phyloP scores from a whole-genome alignment of 2,329 filamentous ascomycete species.

The Cercospora sesami region DNA sequence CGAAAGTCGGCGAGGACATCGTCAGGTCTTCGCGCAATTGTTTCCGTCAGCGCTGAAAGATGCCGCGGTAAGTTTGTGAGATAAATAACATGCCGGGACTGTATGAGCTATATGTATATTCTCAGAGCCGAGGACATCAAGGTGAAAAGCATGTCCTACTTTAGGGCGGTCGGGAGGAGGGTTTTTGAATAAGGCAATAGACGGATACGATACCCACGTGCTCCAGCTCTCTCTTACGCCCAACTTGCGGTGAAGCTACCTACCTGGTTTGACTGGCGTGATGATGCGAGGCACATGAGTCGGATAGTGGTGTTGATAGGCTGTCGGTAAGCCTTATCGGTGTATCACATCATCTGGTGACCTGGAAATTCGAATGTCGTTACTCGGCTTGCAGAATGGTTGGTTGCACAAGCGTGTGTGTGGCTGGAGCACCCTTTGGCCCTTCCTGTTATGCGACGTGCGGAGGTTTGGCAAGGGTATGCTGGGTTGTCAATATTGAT shows the following conservation, averaged over 20 bases:
- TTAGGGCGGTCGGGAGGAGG: background rate
- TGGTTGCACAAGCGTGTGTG: background rate
- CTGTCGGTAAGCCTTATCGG: background rate
- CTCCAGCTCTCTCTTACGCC: background rate
- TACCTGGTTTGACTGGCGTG: background rate
- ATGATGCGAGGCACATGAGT: background rate
- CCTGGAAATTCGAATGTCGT: background rate
- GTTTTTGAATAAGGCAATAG: background rate
- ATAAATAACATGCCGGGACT: background rate
- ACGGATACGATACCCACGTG: background rate
- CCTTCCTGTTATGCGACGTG: background rate
- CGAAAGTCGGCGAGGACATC: background rate
- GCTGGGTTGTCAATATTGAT: background rate
- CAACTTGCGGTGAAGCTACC: background rate
- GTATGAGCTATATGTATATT: background rate
- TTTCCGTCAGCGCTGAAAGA: background rate
- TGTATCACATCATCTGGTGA: background rate
- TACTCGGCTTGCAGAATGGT: background rate
- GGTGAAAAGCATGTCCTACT: background rate
- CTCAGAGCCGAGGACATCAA: background rate
- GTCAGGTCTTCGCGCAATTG: background rate
- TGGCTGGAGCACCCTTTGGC: background rate
- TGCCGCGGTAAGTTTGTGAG: background rate
- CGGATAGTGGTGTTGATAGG: background rate
- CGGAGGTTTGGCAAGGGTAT: background rate